Conservation (phyloP, 495 filamentous ascomycete genomes). For the Penicillium subrubescens region DNA sequence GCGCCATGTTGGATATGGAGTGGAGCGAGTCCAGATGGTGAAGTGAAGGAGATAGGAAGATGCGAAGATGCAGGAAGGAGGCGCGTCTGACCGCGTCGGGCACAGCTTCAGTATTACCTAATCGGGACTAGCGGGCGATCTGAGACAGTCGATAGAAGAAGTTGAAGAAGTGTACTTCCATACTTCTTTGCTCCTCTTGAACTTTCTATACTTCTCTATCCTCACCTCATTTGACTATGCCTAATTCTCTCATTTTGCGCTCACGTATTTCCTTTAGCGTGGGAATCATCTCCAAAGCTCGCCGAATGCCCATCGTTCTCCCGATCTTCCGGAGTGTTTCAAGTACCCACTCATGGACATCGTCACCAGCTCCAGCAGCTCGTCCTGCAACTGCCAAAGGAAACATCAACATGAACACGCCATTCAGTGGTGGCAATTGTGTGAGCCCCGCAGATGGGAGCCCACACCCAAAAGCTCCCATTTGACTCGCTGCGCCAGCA, state of each 20-base stretch:
- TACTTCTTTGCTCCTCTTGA: not conserved
- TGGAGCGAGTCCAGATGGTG: slow-evolving; percentile 4
- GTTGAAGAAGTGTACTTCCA: no score
- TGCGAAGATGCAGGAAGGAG: slow-evolving; percentile 9
- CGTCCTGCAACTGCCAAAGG: slow-evolving; percentile 33
- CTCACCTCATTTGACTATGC: not conserved
- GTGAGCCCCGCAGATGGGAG: not conserved
- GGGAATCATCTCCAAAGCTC: slow-evolving; percentile 25
- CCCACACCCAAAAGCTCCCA: slow-evolving; percentile 5
- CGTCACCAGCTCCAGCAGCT: slow-evolving; percentile 27
- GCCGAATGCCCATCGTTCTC: slow-evolving; percentile 32
- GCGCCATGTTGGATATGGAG: slow-evolving; percentile 38
- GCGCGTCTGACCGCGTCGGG: slow-evolving; percentile 25
- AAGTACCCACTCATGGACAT: slow-evolving; percentile 33
- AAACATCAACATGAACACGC: slow-evolving; percentile 35
- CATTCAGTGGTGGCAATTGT: slow-evolving; percentile 26
- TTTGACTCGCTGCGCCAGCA: slow-evolving; percentile 22
- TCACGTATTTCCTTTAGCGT: slow-evolving; percentile 13
- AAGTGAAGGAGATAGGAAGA: slow-evolving; percentile 8
- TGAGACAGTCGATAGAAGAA: no score
- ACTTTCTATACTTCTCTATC: not conserved
- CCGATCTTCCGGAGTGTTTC: slow-evolving; percentile 33
- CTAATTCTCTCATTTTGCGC: slow-evolving; percentile 1
- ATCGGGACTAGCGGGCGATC: slow-evolving; percentile 23
- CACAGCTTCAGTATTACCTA: slow-evolving; percentile 26